These are phyloP conservation scores for Cutaneotrichosporon cavernicola DNA, from an alignment of 1,284 basidiomycete species.

Conservation along the genomic window DNA sequence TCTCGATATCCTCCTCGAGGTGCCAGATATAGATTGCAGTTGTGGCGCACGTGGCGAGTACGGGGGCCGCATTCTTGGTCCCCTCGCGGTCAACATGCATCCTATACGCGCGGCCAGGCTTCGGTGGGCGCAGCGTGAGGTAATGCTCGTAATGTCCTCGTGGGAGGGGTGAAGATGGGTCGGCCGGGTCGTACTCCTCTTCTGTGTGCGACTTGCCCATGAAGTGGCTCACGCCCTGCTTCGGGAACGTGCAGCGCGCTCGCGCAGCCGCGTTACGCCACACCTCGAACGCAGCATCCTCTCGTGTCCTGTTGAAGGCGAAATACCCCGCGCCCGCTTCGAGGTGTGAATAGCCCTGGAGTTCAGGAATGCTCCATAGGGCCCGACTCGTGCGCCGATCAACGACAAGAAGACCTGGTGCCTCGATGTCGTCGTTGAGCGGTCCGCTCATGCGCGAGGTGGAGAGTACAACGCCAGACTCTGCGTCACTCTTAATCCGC, in stretches of 20 bases:
- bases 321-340: constrained; percentile 43
- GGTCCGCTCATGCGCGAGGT: constrained; percentile 25
- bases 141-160: constrained; percentile 42
- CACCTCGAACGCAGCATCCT: constrained; percentile 29
- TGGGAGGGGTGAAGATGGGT: constrained; percentile 25
- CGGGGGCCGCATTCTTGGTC: constrained; percentile 26
- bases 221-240: constrained; percentile 14
- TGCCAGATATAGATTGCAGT: constrained; percentile 41
- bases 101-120: constrained; percentile 37
- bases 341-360: constrained; percentile 35
- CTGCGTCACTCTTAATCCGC: constrained; percentile 44
- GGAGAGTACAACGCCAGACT: constrained; percentile 34
- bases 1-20: constrained; percentile 34
- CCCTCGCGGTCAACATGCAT: constrained; percentile 37
- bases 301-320: constrained; percentile 30
- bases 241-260: constrained; percentile 14
- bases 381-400: constrained; percentile 21
- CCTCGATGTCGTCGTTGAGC: background rate
- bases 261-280: constrained; percentile 35
- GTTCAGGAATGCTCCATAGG: constrained; percentile 32
- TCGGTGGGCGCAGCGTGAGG: constrained; percentile 36
- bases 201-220: constrained; percentile 24
- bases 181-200: constrained; percentile 11
- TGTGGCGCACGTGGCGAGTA: constrained; percentile 35
- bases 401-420: constrained; percentile 14